Evolutionary conservation across 2,329 filamentous ascomycete species (phyloP).

Genomic region (Penicillium sp.): DNA sequence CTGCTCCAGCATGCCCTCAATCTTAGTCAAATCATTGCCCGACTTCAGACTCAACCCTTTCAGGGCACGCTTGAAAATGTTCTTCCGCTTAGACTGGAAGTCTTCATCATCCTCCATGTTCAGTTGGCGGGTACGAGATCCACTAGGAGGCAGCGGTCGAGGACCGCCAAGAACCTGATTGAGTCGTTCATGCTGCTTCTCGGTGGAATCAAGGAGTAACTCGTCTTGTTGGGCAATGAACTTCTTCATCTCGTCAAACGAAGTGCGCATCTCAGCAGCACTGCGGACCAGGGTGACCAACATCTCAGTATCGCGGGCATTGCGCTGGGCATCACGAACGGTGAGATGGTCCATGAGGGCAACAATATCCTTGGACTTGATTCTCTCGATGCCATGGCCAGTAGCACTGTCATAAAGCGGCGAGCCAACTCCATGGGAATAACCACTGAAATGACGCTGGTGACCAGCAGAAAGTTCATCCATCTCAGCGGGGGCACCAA

Average conservation of each 20-base stretch:
- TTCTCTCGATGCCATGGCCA: conserved; percentile 82
- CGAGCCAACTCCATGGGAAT: conserved; percentile 88
- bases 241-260: conserved; percentile 92
- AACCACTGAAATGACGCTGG: conserved; percentile 74
- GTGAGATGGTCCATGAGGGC: conserved; percentile 98
- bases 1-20: conserved; percentile 90
- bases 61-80: conserved; percentile 90
- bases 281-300: conserved; percentile 90
- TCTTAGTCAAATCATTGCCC: conserved; percentile 81
- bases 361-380: conserved; percentile 95
- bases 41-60: conserved; percentile 88
- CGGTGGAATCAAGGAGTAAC: conserved; percentile 81
- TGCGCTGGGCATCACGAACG: conserved; percentile 93
- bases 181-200: conserved; percentile 83
- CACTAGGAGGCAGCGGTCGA: conserved; percentile 72
- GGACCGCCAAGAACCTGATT: conserved; percentile 83
- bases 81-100: conserved; percentile 76
- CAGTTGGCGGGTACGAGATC: conserved; percentile 57
- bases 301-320: conserved; percentile 94
- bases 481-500: conserved; percentile 51
- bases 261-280: conserved; percentile 94
- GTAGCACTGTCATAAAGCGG: conserved; percentile 89
- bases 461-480: conserved; percentile 67
- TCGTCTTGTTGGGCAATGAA: conserved; percentile 89
- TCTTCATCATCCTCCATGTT: conserved; percentile 58